Evolutionary conservation across 768 basidiomycete genomes (phyloP).

Genomic region (Trametes coccinea): DNA sequence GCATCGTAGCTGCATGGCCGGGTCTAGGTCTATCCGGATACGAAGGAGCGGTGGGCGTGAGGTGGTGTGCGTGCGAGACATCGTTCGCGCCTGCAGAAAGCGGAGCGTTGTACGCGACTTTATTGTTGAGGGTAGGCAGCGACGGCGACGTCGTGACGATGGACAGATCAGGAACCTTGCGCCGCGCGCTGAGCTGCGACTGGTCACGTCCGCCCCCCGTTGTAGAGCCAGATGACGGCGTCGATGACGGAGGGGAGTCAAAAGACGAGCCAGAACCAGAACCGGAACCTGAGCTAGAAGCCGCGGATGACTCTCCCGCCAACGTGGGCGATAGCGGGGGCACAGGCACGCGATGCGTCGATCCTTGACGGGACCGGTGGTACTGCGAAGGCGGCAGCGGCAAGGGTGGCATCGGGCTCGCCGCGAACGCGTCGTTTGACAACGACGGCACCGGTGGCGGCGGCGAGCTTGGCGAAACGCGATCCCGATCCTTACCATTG

Average conservation of each 20-base stretch:
- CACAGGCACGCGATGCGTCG: constrained; percentile 29
- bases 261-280: constrained; percentile 19
- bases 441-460: constrained; percentile 62
- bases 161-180: constrained; percentile 31
- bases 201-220: constrained; percentile 13
- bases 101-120: constrained; percentile 16
- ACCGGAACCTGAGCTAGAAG: neutral
- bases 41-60: constrained; percentile 25
- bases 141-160: constrained; percentile 27
- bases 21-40: neutral
- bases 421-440: constrained; percentile 33
- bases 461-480: constrained; percentile 39
- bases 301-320: constrained; percentile 12
- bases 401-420: neutral
- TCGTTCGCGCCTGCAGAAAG: constrained; percentile 22
- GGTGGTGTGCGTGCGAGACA: constrained; percentile 7
- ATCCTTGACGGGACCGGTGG: constrained; percentile 26
- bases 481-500: constrained; percentile 50
- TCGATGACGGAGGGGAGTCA: constrained; percentile 21
- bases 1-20: constrained; percentile 10
- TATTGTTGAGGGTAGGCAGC: constrained; percentile 1
- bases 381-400: constrained; percentile 22
- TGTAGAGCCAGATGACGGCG: constrained; percentile 1
- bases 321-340: constrained; percentile 31
- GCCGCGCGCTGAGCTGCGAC: constrained; percentile 27